These are phyloP conservation scores for Clavispora asparagi DNA, from an alignment of 805 yeast genomes.

Conservation along the genomic window DNA sequence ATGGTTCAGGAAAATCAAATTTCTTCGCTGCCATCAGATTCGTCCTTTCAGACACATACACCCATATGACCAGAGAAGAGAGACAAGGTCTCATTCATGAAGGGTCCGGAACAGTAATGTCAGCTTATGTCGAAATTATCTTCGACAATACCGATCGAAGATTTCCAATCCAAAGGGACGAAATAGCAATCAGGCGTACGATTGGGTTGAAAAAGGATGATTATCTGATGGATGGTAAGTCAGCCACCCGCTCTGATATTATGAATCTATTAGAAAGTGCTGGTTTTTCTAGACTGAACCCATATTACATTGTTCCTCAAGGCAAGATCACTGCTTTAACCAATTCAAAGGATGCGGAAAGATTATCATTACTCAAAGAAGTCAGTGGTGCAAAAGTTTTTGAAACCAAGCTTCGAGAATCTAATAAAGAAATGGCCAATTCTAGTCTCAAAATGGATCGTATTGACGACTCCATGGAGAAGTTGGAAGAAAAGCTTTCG, in stretches of 20 bases:
- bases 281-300: conserved; percentile 85
- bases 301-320: conserved; percentile 96
- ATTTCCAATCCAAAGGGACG: conserved; percentile 63
- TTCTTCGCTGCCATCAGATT: conserved; percentile 93
- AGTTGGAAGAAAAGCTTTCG: conserved; percentile 63
- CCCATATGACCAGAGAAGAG: conserved; percentile 78
- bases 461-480: conserved; percentile 66
- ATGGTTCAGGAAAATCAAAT: conserved; percentile 94
- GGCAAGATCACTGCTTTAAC: conserved; percentile 87
- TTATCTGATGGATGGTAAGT: conserved; percentile 74
- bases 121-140: conserved; percentile 86
- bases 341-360: conserved; percentile 80
- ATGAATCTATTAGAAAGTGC: conserved; percentile 83
- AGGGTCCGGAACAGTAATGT: conserved; percentile 84
- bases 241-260: conserved; percentile 75
- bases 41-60: conserved; percentile 85
- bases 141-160: conserved; percentile 78
- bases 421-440: conserved; percentile 71
- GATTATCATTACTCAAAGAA: conserved; percentile 74
- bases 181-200: conserved; percentile 76
- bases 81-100: conserved; percentile 85
- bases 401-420: conserved; percentile 74
- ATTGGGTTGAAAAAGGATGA: conserved; percentile 93
- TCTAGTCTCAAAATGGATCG: conserved; percentile 66
- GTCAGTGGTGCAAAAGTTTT: conserved; percentile 94